These are phyloP conservation scores for Curvularia spicifera DNA, from an alignment of 2,329 filamentous ascomycete genomes.

Conservation along the genomic window DNA sequence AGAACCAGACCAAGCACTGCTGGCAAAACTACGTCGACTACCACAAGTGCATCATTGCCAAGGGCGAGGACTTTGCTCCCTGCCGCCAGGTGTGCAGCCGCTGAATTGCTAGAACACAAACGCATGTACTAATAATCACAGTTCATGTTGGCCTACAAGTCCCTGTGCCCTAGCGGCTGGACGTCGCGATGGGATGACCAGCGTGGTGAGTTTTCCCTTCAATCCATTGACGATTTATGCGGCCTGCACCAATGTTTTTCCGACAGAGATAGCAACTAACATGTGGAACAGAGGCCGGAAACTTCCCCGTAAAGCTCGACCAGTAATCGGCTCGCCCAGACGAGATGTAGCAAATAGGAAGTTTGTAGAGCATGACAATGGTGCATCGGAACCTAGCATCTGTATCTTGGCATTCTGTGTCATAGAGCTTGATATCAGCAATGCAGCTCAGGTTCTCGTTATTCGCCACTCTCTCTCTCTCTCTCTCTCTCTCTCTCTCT, in stretches of 20 bases:
- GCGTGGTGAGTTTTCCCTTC: conserved; percentile 69
- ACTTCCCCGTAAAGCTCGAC: conserved; percentile 48
- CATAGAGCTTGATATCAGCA: conserved; percentile 39
- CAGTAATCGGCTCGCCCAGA: conserved; percentile 37
- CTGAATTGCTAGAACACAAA: not conserved
- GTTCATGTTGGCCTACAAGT: conserved; percentile 97
- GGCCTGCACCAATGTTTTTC: not conserved
- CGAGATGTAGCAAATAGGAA: conserved; percentile 21
- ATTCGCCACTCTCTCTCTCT: conserved; percentile 2
- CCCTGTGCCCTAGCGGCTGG: conserved; percentile 96
- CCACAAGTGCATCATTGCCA: conserved; percentile 98
- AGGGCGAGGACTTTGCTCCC: conserved; percentile 97
- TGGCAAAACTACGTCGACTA: conserved; percentile 99
- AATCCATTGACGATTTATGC: not conserved
- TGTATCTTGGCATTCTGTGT: conserved; percentile 35
- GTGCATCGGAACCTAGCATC: conserved; percentile 34
- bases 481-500: not conserved
- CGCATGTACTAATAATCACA: conserved; percentile 50
- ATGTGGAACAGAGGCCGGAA: conserved; percentile 36
- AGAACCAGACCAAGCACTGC: conserved; percentile 99
- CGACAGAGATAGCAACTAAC: conserved; percentile 12
- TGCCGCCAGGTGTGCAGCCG: conserved; percentile 80
- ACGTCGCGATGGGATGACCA: conserved; percentile 95
- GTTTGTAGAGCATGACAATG: conserved; percentile 25
- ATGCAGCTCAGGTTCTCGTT: conserved; percentile 36